Conservation (phyloP, 495 filamentous ascomycete genomes). For the Hypoxylon fragiforme region DNA sequence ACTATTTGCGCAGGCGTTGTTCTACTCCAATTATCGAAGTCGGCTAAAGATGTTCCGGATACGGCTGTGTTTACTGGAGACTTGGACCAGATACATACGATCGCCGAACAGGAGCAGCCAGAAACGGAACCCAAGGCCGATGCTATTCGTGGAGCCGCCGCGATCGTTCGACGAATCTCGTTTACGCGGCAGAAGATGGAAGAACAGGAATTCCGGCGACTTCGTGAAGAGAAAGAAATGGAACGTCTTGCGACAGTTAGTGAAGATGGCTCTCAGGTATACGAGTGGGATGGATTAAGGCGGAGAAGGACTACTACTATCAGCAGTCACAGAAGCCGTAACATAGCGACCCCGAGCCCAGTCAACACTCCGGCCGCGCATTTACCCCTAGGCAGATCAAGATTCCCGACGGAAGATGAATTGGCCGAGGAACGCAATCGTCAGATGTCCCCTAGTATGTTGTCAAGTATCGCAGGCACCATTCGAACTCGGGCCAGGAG, state of each 20-base stretch:
- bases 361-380: constrained; percentile 60
- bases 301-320: constrained; percentile 75
- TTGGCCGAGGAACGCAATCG: constrained; percentile 58
- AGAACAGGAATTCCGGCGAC: constrained; percentile 74
- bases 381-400: constrained; percentile 86
- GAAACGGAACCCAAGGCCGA: constrained; percentile 96
- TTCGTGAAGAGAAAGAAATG: constrained; percentile 73
- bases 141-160: constrained; percentile 88
- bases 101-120: constrained; percentile 91
- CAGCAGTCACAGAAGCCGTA: constrained; percentile 48
- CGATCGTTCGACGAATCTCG: constrained; percentile 85
- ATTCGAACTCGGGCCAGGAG: constrained; percentile 60
- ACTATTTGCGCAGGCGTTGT: constrained; percentile 96
- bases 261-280: constrained; percentile 61
- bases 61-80: constrained; percentile 91
- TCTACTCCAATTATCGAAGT: constrained; percentile 96
- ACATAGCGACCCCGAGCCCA: constrained; percentile 41
- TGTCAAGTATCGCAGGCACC: constrained; percentile 62
- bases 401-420: constrained; percentile 69
- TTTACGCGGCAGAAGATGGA: constrained; percentile 76
- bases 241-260: constrained; percentile 73
- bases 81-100: constrained; percentile 90
- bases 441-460: constrained; percentile 50
- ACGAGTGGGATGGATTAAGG: constrained; percentile 93
- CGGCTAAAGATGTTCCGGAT: constrained; percentile 95